These are phyloP conservation scores for Penicillium argentinense DNA, from an alignment of 495 filamentous ascomycete species.

Conservation along the genomic window DNA sequence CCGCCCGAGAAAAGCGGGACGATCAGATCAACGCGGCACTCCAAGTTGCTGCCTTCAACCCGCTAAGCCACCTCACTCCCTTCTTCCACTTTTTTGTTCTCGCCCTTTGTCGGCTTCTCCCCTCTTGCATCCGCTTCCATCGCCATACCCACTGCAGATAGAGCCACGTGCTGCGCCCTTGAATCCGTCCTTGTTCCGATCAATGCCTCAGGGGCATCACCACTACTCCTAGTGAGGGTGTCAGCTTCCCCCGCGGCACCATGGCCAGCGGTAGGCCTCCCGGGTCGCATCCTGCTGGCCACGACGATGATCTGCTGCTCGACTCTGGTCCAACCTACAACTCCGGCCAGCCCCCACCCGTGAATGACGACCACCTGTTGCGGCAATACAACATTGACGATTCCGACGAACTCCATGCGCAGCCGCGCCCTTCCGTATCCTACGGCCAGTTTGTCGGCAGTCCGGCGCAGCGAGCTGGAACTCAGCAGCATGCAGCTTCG, in stretches of 20 bases:
- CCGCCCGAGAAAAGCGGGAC: slow-evolving; percentile 29
- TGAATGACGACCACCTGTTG: slow-evolving; percentile 76
- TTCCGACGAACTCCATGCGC: slow-evolving; percentile 49
- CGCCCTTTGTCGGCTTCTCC: not conserved
- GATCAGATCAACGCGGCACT: slow-evolving; percentile 19
- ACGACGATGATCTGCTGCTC: slow-evolving; percentile 72
- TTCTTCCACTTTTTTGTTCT: slow-evolving; percentile 10
- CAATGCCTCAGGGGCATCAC: slow-evolving; percentile 48
- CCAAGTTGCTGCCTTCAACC: slow-evolving; percentile 23
- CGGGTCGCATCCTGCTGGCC: slow-evolving; percentile 58
- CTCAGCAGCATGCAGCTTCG: slow-evolving; percentile 22
- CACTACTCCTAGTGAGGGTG: slow-evolving; percentile 36
- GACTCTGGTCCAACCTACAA: slow-evolving; percentile 68
- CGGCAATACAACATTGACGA: slow-evolving; percentile 67
- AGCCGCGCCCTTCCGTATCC: slow-evolving; percentile 79
- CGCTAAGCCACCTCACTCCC: slow-evolving; percentile 28
- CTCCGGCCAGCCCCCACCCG: slow-evolving; percentile 65
- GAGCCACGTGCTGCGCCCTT: slow-evolving; percentile 5
- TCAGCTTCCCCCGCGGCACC: slow-evolving; percentile 41
- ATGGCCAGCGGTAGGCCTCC: slow-evolving; percentile 65
- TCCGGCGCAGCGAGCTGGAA: slow-evolving; percentile 46
- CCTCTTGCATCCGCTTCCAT: not conserved
- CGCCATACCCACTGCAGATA: not conserved
- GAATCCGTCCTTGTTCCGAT: slow-evolving; percentile 18
- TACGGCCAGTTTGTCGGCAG: slow-evolving; percentile 93